A percentile compares a stretch with the other conserved stretches of the same genome.
phyloP scores from a whole-genome alignment of 2,329 filamentous ascomycete species.

The Aspergillus intermedius region DNA sequence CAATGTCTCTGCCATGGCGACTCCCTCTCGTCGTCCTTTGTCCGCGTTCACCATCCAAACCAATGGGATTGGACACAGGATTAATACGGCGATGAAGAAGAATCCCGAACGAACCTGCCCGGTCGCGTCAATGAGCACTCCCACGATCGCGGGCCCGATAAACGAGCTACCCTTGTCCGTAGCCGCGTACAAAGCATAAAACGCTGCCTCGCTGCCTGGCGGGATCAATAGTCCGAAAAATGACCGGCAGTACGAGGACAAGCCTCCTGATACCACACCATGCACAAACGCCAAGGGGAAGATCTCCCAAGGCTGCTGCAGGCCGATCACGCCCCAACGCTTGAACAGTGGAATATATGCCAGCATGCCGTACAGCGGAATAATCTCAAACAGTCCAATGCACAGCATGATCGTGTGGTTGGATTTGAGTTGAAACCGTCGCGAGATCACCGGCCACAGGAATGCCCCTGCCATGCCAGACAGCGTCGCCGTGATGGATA shows the following conservation, averaged over 20 bases:
- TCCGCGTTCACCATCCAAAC: constrained; percentile 61
- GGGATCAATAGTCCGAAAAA: constrained; percentile 85
- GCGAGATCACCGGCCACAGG: constrained; percentile 71
- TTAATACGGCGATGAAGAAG: constrained; percentile 77
- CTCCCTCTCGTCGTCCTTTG: constrained; percentile 27
- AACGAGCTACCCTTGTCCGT: constrained; percentile 89
- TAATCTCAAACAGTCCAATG: constrained; percentile 80
- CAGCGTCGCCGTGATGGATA: constrained; percentile 79
- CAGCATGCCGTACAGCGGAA: constrained; percentile 78
- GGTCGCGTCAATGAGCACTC: constrained; percentile 72
- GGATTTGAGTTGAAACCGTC: constrained; percentile 59
- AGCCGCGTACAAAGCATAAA: constrained; percentile 89
- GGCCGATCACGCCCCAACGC: constrained; percentile 64
- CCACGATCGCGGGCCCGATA: constrained; percentile 85
- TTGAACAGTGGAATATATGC: constrained; percentile 74
- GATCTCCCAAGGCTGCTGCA: constrained; percentile 90
- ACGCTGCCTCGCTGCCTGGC: constrained; percentile 81
- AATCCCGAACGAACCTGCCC: constrained; percentile 75
- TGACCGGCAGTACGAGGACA: constrained; percentile 79
- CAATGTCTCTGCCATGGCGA: constrained; percentile 25
- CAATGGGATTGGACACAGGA: constrained; percentile 71
- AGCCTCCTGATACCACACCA: constrained; percentile 77
- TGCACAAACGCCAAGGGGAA: constrained; percentile 81
- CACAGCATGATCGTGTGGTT: constrained; percentile 84
- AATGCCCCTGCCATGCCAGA: constrained; percentile 79